Percentiles rank a stretch among this genome's conserved stretches.
These are phyloP conservation scores for Fusarium beomiforme DNA, from an alignment of 2,329 filamentous ascomycete genomes.

Conservation along the genomic window DNA sequence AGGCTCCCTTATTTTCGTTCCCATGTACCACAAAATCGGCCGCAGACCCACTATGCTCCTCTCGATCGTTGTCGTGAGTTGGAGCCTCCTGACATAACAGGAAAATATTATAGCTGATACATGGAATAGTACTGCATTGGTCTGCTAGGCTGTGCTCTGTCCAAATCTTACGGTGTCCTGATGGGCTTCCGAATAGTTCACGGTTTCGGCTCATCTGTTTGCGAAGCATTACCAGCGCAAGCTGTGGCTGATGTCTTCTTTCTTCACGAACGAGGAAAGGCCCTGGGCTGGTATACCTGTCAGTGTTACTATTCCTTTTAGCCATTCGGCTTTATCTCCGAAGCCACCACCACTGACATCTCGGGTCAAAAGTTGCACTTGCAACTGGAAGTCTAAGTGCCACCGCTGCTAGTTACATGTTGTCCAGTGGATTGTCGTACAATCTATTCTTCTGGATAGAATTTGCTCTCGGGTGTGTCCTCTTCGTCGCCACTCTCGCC, in stretches of 20 bases:
- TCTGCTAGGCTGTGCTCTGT: not conserved
- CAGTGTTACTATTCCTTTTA: not conserved
- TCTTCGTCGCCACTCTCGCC: not conserved
- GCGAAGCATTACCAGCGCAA: not conserved
- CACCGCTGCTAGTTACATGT: not conserved
- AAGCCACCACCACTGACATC: not conserved
- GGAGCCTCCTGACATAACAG: not conserved
- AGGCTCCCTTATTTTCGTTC: not conserved
- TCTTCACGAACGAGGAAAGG: not conserved
- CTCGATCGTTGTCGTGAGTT: not conserved
- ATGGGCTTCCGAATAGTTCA: not conserved
- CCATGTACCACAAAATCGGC: not conserved
- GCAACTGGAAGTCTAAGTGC: not conserved
- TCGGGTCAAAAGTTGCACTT: not conserved
- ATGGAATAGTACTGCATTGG: not conserved
- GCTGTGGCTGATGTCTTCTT: not conserved
- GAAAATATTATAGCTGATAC: not conserved
- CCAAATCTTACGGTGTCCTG: not conserved
- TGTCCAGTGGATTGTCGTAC: not conserved
- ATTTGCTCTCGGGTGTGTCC: not conserved
- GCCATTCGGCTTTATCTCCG: not conserved
- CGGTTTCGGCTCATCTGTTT: not conserved
- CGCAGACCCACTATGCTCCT: not conserved
- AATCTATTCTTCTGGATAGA: not conserved
- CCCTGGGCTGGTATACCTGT: not conserved